These are phyloP conservation scores for Rhypophila decipiens DNA, from an alignment of 495 filamentous ascomycete genomes.

Conservation along the genomic window DNA sequence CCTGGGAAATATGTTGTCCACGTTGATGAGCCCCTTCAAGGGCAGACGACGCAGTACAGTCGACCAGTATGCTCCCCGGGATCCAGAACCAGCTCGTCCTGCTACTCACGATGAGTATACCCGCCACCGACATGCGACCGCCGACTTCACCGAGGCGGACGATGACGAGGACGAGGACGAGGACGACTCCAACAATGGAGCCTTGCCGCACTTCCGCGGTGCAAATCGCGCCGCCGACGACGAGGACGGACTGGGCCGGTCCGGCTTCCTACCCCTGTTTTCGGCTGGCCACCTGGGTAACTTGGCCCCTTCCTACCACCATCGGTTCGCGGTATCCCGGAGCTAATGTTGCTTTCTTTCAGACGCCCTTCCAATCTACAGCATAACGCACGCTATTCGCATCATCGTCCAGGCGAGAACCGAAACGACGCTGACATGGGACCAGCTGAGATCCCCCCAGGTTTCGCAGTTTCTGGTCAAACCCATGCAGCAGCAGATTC, in stretches of 20 bases:
- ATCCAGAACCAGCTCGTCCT: constrained; percentile 27
- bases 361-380: constrained; percentile 72
- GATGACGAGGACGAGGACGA: constrained; percentile 38
- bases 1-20: constrained; percentile 34
- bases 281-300: constrained; percentile 73
- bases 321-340: too few species aligned
- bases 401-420: constrained; percentile 72
- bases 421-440: constrained; percentile 92
- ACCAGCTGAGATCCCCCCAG: constrained; percentile 88
- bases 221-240: constrained; percentile 34
- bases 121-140: constrained; percentile 44
- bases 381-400: constrained; percentile 81
- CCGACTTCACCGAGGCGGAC: constrained; percentile 51
- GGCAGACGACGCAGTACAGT: constrained; percentile 19
- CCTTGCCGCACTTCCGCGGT: constrained; percentile 16
- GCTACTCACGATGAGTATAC: constrained; percentile 28
- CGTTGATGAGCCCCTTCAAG: constrained; percentile 34
- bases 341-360: background rate
- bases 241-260: constrained; percentile 45
- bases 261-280: constrained; percentile 75
- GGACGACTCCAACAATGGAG: constrained; percentile 39
- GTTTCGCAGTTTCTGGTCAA: constrained; percentile 93
- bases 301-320: background rate
- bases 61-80: constrained; percentile 23
- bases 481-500: constrained; percentile 78